Conservation (phyloP, 768 basidiomycete species). For the Lactarius akahatsu region DNA sequence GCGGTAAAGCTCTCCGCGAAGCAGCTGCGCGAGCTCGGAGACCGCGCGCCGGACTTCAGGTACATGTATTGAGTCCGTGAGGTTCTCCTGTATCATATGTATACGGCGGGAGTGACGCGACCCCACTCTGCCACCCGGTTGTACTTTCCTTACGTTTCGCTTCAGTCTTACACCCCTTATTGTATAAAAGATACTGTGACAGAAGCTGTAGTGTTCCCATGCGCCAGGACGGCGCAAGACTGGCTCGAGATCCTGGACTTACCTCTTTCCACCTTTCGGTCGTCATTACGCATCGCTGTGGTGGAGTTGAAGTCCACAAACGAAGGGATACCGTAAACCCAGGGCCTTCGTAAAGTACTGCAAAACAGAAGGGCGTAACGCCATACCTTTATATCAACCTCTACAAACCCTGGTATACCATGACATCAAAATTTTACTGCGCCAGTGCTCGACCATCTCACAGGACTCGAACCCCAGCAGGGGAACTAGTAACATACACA, state of each 20-base stretch:
- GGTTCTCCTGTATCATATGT: neutral
- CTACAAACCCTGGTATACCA: neutral
- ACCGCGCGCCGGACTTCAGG: conserved; percentile 62
- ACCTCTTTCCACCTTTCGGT: too few species aligned
- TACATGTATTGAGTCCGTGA: conserved; percentile 39
- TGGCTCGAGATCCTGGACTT: too few species aligned
- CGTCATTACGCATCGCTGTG: too few species aligned
- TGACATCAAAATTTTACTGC: neutral
- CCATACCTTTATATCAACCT: neutral
- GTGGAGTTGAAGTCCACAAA: too few species aligned
- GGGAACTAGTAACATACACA: neutral
- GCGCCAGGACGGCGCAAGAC: too few species aligned
- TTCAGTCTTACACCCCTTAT: too few species aligned
- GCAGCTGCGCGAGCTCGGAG: conserved; percentile 47
- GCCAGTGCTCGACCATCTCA: neutral
- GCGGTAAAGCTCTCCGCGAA: conserved; percentile 28
- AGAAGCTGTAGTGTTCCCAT: too few species aligned
- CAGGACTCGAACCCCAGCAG: neutral
- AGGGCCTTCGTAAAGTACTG: neutral
- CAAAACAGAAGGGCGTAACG: too few species aligned
- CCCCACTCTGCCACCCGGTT: too few species aligned
- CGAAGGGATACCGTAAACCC: too few species aligned
- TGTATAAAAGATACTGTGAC: too few species aligned
- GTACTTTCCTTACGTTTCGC: too few species aligned
- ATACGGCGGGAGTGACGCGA: neutral